Base-by-base conservation (phyloP, 1,284 basidiomycete species). In the Fistulinella staudtii region DNA sequence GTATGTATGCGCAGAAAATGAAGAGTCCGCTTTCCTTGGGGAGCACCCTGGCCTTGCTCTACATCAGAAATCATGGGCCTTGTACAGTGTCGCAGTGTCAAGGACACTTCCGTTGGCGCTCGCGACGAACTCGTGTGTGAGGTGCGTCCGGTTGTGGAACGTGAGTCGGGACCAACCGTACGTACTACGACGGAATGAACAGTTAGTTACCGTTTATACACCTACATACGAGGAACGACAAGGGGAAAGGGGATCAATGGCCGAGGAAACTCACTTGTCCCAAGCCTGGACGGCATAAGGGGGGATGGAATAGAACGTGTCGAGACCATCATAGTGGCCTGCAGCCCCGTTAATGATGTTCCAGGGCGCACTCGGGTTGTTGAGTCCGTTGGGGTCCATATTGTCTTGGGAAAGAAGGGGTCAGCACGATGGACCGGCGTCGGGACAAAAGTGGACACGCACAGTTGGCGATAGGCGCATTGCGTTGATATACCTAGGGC, bases 111-210 rank as follows among this genome's bases (percentile, higher is more conserved):
- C 59, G 21, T 60, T 60, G 10, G 61, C 61, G 33, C 58, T 60
- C 33, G 57, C 49, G 28, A 60, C 42, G 28, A 60, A 64, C 36
- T 60, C 59, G 33, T 60, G 58, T 2, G 57, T 64, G 24, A 64
- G 44, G 18, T 60, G 59, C 5, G 59, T 60, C 20, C 53, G 46
- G 23, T 62, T 64, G 45, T 64, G 61, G 50, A 60, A 58, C 23
- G 50, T 64, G 30, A 64, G 33, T 23, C 57, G 52, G 14, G 61
- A 64, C 58, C 59, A 64, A 17, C 58, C 58, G 15, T 64, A 64
- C 1, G 51, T 22, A 8, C 58, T 63, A 29, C 23, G 10, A 30
- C n/a, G 8, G 15, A n/a, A n/a, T n/a, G n/a, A n/a, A n/a, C n/a
- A n/a, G n/a, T n/a, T n/a, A n/a, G n/a, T n/a, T n/a, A n/a, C n/a